Conservation (phyloP, 345 rosid species). For the Melastoma malabathricum region DNA sequence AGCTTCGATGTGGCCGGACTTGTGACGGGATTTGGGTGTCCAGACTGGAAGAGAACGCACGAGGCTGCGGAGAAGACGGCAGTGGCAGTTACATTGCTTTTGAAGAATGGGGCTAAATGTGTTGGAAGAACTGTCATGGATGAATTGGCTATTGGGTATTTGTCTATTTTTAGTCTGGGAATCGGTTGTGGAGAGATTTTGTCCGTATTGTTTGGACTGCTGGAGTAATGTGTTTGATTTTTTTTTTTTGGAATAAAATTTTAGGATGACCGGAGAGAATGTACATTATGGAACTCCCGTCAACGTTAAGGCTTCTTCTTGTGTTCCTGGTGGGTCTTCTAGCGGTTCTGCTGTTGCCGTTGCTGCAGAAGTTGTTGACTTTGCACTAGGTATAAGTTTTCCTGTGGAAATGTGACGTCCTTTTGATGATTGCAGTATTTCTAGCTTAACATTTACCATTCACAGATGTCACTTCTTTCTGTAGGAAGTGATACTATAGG, state of each 20-base stretch:
- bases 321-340: conserved; percentile 84
- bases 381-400: conserved; percentile 53
- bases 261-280: conserved; percentile 71
- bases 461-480: conserved; percentile 1
- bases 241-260: conserved; percentile 6
- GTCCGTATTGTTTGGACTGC: neutral
- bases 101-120: conserved; percentile 85
- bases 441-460: too few relatives aligned
- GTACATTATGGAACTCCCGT: conserved; percentile 70
- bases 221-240: neutral
- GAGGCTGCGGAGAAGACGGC: conserved; percentile 62
- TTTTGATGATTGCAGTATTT: neutral
- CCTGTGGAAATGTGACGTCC: neutral
- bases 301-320: conserved; percentile 52
- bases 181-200: neutral
- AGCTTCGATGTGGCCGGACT: conserved; percentile 76
- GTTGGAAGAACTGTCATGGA: conserved; percentile 78
- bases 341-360: conserved; percentile 97
- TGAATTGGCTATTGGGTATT: conserved; percentile 73
- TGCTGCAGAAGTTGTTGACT: conserved; percentile 72
- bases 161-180: neutral
- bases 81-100: conserved; percentile 44
- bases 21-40: conserved; percentile 76
- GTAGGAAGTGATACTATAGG: conserved; percentile 80
- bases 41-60: conserved; percentile 71